Percentiles rank a stretch among this genome's conserved stretches.
Conservation (phyloP, 129 eudicot species). For the Flaveria trinervia region DNA sequence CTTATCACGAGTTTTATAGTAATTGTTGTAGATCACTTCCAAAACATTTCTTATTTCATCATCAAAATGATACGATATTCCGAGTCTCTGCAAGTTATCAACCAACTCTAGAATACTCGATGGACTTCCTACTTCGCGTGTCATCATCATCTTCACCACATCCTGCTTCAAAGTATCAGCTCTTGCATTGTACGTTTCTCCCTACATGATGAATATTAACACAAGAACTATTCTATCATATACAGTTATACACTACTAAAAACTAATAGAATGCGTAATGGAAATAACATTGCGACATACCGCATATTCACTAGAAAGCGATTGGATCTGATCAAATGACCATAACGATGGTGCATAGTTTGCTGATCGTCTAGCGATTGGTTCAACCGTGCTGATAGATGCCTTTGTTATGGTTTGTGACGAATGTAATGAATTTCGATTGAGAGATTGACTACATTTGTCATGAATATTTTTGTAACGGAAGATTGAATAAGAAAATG, state of each 20-base stretch:
- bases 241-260: no score
- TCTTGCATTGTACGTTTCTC: no score
- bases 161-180: background rate
- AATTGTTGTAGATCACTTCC: conserved; percentile 13
- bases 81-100: conserved; percentile 34
- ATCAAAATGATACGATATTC: conserved; percentile 8
- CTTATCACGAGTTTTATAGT: conserved; percentile 1
- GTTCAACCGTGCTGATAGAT: background rate
- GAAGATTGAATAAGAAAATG: no score
- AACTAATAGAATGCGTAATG: no score
- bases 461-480: no score
- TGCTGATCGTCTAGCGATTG: background rate
- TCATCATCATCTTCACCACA: conserved; percentile 18
- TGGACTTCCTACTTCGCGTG: background rate
- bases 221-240: no score
- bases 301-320: background rate
- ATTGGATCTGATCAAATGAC: background rate
- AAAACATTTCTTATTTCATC: conserved; percentile 29
- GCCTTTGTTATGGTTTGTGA: background rate
- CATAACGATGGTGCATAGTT: background rate
- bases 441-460: no score
- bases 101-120: conserved; percentile 15
- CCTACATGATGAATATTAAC: no score
- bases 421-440: background rate
- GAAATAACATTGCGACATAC: background rate